Percentiles rank a stretch among this genome's conserved stretches.
These are phyloP conservation scores for Trametes maxima DNA, from an alignment of 768 basidiomycete species.

Conservation along the genomic window DNA sequence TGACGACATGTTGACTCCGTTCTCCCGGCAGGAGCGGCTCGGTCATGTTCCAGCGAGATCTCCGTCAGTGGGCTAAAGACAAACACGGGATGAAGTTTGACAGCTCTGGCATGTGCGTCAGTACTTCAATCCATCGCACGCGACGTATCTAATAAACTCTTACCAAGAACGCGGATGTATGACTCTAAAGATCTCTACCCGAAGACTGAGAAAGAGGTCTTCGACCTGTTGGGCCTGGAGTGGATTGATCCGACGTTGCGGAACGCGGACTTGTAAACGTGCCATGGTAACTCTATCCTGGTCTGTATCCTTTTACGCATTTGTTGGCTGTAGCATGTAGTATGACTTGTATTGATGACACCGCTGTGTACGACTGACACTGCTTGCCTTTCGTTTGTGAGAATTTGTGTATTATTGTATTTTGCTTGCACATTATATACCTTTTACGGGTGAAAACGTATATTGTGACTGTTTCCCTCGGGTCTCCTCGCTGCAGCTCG, in stretches of 20 bases:
- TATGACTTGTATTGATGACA: too few relatives aligned
- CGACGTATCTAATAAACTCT: neutral
- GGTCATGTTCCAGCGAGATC: slow-evolving; percentile 86
- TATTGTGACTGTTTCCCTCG: too few relatives aligned
- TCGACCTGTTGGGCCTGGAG: slow-evolving; percentile 66
- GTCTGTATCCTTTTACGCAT: neutral
- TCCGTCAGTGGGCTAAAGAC: slow-evolving; percentile 73
- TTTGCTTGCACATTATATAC: too few relatives aligned
- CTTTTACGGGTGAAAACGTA: too few relatives aligned
- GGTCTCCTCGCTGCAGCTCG: too few relatives aligned
- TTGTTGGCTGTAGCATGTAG: neutral
- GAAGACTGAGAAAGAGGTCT: slow-evolving; percentile 70
- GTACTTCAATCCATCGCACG: neutral
- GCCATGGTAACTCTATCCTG: neutral
- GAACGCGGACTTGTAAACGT: slow-evolving; percentile 55
- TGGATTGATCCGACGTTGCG: slow-evolving; percentile 73
- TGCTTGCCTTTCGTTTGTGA: too few relatives aligned
- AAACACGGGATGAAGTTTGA: slow-evolving; percentile 78
- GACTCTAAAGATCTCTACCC: slow-evolving; percentile 65
- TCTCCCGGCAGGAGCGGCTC: slow-evolving; percentile 71
- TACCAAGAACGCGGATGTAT: slow-evolving; percentile 56
- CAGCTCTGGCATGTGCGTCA: slow-evolving; percentile 74
- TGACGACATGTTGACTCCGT: neutral
- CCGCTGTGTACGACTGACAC: too few relatives aligned
- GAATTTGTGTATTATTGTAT: too few relatives aligned